A percentile compares a stretch with the other conserved stretches of the same genome.
Conservation (phyloP, 2,329 filamentous ascomycete genomes). For the Hawksworthiomyces lignivorus region DNA sequence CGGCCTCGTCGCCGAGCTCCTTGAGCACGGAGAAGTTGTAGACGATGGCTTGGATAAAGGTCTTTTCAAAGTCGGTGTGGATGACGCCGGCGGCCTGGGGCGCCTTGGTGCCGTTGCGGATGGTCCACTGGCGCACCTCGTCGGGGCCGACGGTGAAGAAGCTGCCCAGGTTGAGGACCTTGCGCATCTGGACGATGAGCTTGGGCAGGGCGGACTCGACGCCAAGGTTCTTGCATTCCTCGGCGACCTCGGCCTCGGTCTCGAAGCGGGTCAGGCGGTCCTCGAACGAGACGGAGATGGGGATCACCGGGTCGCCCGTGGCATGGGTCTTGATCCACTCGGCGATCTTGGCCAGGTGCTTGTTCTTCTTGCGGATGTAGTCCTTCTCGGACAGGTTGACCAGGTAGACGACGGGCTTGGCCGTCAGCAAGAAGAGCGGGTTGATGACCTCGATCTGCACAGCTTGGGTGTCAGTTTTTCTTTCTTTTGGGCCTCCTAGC, state of each 20-base stretch:
- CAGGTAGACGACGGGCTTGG: constrained; percentile 94
- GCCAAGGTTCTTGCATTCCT: constrained; percentile 83
- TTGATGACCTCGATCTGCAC: constrained; percentile 98
- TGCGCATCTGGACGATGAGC: constrained; percentile 87
- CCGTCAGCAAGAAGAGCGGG: constrained; percentile 86
- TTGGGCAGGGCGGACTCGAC: constrained; percentile 88
- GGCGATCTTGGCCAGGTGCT: constrained; percentile 87
- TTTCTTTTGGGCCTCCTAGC: not conserved
- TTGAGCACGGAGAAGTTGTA: constrained; percentile 80
- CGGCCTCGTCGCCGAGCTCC: constrained; percentile 80
- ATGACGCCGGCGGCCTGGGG: constrained; percentile 96
- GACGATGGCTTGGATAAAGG: constrained; percentile 92
- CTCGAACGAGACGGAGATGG: constrained; percentile 87
- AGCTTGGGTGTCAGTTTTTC: constrained; percentile 1
- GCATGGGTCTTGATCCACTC: constrained; percentile 95
- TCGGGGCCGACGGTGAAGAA: constrained; percentile 97
- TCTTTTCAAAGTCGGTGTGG: constrained; percentile 98
- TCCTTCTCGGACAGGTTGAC: constrained; percentile 97
- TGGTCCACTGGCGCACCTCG: constrained; percentile 97
- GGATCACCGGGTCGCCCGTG: constrained; percentile 80
- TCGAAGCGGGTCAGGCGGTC: constrained; percentile 79
- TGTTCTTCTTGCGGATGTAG: constrained; percentile 99
- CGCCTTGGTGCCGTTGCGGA: constrained; percentile 93
- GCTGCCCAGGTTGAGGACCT: constrained; percentile 78
- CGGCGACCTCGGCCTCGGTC: constrained; percentile 65